Evolutionary conservation across 257 asterid species (phyloP).

Genomic region (Jaltomata sinuosa): DNA sequence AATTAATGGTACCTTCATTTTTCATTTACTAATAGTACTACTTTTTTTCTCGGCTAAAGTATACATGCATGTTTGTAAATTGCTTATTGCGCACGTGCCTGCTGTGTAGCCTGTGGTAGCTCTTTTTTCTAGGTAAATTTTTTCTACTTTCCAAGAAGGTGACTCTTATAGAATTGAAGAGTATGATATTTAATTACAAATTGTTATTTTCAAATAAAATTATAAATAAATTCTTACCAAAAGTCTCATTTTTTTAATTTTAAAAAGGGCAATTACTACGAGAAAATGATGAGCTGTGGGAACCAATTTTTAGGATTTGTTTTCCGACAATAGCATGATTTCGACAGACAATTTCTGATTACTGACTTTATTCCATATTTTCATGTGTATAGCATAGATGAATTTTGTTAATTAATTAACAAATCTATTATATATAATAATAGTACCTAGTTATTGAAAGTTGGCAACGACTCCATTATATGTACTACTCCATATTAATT

Average conservation of each 20-base stretch:
- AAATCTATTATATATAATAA: not conserved
- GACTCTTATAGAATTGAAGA: not conserved
- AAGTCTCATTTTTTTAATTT: not conserved
- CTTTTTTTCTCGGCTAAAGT: not conserved
- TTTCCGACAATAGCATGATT: conserved; percentile 16
- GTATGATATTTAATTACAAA: not conserved
- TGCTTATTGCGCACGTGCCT: not conserved
- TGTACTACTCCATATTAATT: not conserved
- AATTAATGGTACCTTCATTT: not conserved
- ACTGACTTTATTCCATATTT: conserved; percentile 8
- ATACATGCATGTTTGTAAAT: not conserved
- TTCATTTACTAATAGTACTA: not conserved
- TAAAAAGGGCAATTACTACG: not conserved
- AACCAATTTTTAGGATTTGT: not conserved
- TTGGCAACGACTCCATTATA: conserved; percentile 19
- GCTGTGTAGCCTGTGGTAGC: not conserved
- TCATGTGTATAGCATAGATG: conserved; percentile 4
- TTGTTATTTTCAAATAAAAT: not conserved
- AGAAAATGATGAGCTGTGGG: not conserved
- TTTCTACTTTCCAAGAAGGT: not conserved
- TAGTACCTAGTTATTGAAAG: not conserved
- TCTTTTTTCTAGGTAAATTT: not conserved
- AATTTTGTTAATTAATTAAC: not conserved
- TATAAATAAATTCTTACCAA: not conserved
- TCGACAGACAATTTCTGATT: conserved; percentile 15